Evolutionary conservation across 2,329 filamentous ascomycete species (phyloP).

Genomic region (Penicillium digitatum): DNA sequence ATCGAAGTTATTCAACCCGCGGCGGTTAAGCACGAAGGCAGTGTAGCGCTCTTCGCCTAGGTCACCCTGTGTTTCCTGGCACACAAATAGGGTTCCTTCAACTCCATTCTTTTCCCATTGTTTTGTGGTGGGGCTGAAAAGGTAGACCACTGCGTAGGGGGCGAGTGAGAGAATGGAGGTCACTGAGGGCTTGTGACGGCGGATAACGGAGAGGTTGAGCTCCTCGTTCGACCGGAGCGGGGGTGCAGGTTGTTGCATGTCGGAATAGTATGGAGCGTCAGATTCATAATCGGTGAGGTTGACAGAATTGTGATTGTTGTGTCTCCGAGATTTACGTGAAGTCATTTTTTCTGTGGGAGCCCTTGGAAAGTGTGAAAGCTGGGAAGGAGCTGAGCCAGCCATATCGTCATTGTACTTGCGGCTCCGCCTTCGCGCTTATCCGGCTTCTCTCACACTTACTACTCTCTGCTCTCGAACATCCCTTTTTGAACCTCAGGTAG

Average conservation of each 20-base stretch:
- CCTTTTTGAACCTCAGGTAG: background rate
- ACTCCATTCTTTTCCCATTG: constrained; percentile 81
- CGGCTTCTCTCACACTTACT: background rate
- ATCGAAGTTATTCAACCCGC: constrained; percentile 66
- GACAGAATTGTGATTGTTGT: constrained; percentile 25
- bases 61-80: constrained; percentile 52
- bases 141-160: constrained; percentile 81
- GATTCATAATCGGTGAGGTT: constrained; percentile 60
- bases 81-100: constrained; percentile 87
- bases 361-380: background rate
- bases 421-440: constrained; percentile 6
- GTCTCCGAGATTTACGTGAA: constrained; percentile 32
- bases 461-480: background rate
- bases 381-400: background rate
- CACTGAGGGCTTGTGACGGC: constrained; percentile 73
- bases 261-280: constrained; percentile 53
- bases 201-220: constrained; percentile 80
- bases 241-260: constrained; percentile 41
- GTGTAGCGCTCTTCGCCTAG: constrained; percentile 48
- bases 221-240: constrained; percentile 68
- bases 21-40: constrained; percentile 70
- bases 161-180: constrained; percentile 72
- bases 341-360: constrained; percentile 24
- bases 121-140: constrained; percentile 61
- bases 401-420: constrained; percentile 16